Evolutionary conservation across 805 yeast genomes (phyloP).

Genomic region (Candida ascalaphidarum): DNA sequence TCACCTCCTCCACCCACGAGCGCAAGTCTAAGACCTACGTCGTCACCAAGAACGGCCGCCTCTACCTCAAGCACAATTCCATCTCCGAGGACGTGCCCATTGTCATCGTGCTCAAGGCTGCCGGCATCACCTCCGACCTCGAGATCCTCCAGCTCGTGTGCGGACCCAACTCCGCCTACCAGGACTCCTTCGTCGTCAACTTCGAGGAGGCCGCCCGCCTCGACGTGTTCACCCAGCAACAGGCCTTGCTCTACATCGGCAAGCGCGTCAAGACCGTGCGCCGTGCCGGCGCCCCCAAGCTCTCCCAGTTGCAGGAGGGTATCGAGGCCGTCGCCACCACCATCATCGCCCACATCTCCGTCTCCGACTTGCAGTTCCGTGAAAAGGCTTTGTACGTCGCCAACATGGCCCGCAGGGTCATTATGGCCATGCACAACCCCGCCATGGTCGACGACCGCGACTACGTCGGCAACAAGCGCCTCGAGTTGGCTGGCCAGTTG

Average conservation of each 20-base stretch:
- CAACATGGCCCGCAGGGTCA: slow-evolving; percentile 91
- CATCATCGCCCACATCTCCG: slow-evolving; percentile 89
- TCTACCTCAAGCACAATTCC: slow-evolving; percentile 91
- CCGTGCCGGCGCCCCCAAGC: slow-evolving; percentile 74
- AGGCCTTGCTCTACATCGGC: slow-evolving; percentile 89
- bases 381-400: slow-evolving; percentile 94
- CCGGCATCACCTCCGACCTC: slow-evolving; percentile 85
- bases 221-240: slow-evolving; percentile 84
- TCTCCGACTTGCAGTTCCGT: slow-evolving; percentile 74
- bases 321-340: slow-evolving; percentile 95
- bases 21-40: slow-evolving; percentile 96
- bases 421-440: slow-evolving; percentile 92
- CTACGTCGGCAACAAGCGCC: slow-evolving; percentile 95
- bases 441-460: slow-evolving; percentile 97
- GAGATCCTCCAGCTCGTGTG: slow-evolving; percentile 93
- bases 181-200: slow-evolving; percentile 86
- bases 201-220: slow-evolving; percentile 87
- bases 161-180: slow-evolving; percentile 81
- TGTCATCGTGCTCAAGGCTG: slow-evolving; percentile 87
- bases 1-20: slow-evolving; percentile 96
- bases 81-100: slow-evolving; percentile 93
- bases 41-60: slow-evolving; percentile 80
- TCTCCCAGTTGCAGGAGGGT: slow-evolving; percentile 84
- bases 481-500: slow-evolving; percentile 95
- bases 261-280: slow-evolving; percentile 86